Conservation (phyloP, 2,329 filamentous ascomycete genomes). For the Ceratocystis destructans region DNA sequence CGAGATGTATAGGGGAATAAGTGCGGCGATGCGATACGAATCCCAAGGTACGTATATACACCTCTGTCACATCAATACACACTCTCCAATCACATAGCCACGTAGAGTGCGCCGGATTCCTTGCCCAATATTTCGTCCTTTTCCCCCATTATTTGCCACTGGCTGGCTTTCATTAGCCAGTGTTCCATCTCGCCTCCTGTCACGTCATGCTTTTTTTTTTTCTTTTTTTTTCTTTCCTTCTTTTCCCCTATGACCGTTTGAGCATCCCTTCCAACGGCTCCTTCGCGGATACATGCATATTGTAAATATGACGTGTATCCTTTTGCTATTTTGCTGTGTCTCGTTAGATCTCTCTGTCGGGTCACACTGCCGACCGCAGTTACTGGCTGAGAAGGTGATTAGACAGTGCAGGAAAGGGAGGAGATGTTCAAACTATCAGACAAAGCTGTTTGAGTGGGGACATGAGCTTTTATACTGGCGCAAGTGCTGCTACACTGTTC, state of each 20-base stretch:
- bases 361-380: background rate
- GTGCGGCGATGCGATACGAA: constrained; percentile 16
- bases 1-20: constrained; percentile 16
- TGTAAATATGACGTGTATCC: constrained; percentile 2
- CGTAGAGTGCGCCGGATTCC: background rate
- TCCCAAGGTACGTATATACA: constrained; percentile 12
- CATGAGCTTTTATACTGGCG: background rate
- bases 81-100: background rate
- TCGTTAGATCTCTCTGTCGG: background rate
- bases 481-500: background rate
- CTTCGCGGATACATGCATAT: background rate
- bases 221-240: background rate
- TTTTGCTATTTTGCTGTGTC: background rate
- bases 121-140: background rate
- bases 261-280: background rate
- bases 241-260: background rate
- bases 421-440: background rate
- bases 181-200: background rate
- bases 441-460: background rate
- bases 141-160: background rate
- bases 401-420: background rate
- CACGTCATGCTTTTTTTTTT: background rate
- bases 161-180: background rate
- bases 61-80: constrained; percentile 20
- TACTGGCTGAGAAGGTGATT: background rate